Evolutionary conservation across 139 green algal species (phyloP).

Genomic region (Pycnococcus provasolii): DNA sequence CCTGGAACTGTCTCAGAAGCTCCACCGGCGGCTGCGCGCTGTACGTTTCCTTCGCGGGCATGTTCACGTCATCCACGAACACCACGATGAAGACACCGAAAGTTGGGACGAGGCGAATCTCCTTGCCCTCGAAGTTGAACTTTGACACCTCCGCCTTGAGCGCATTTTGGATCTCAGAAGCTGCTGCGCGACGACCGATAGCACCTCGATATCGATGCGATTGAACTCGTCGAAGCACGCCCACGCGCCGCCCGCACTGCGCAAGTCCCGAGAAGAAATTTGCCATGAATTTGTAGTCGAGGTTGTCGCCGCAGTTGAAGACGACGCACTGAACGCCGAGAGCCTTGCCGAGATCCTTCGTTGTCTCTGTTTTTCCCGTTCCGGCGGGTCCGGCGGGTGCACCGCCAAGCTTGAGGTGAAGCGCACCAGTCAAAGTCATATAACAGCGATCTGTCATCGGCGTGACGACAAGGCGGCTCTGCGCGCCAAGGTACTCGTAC

Average conservation of each 20-base stretch:
- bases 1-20: slow-evolving; percentile 73
- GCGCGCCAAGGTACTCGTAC: too few relatives aligned
- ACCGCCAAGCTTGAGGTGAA: too few relatives aligned
- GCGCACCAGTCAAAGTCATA: too few relatives aligned
- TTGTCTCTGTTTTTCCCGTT: too few relatives aligned
- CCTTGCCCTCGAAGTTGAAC: slow-evolving; percentile 75
- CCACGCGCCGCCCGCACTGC: slow-evolving; percentile 64
- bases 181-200: slow-evolving; percentile 77
- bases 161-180: slow-evolving; percentile 55
- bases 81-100: slow-evolving; percentile 78
- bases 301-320: slow-evolving; percentile 83
- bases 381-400: too few relatives aligned
- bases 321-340: slow-evolving; percentile 78
- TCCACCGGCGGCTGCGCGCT: slow-evolving; percentile 71
- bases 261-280: slow-evolving; percentile 76
- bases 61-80: slow-evolving; percentile 85
- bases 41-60: slow-evolving; percentile 68
- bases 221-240: slow-evolving; percentile 87
- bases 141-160: slow-evolving; percentile 44
- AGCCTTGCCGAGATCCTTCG: slow-evolving; percentile 67
- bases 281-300: slow-evolving; percentile 67
- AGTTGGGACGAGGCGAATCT: slow-evolving; percentile 59
- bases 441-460: too few relatives aligned
- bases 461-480: too few relatives aligned
- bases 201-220: slow-evolving; percentile 74